A percentile compares a stretch with the other conserved stretches of the same genome.
Evolutionary conservation across 1,139 yeast species (phyloP).

Genomic region (Blastobotrys elegans): DNA sequence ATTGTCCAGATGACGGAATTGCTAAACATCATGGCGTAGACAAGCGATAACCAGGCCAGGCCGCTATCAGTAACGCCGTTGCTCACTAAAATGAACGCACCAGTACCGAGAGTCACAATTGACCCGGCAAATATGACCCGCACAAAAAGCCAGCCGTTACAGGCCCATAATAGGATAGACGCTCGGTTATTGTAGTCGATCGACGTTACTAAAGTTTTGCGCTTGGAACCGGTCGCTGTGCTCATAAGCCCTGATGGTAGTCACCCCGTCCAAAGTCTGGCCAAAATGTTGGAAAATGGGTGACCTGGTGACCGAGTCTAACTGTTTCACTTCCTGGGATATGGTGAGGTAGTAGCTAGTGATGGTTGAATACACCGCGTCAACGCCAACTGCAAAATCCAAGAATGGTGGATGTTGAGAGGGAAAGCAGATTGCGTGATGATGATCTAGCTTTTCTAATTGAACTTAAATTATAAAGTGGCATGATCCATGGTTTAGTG

Average conservation of each 20-base stretch:
- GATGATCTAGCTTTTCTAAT: too few species aligned
- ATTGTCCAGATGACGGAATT: slow-evolving; percentile 95
- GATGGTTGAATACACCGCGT: slow-evolving; percentile 70
- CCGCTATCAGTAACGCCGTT: slow-evolving; percentile 83
- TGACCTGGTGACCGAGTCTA: slow-evolving; percentile 71
- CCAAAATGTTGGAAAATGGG: slow-evolving; percentile 74
- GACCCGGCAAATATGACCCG: slow-evolving; percentile 89
- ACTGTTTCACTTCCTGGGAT: slow-evolving; percentile 71
- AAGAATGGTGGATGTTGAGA: slow-evolving; percentile 50
- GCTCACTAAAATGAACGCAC: slow-evolving; percentile 70
- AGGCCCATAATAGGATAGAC: slow-evolving; percentile 81
- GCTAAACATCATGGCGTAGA: slow-evolving; percentile 86
- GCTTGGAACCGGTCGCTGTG: slow-evolving; percentile 69
- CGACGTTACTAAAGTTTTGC: slow-evolving; percentile 60
- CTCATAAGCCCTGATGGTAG: slow-evolving; percentile 75
- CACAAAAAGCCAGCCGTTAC: slow-evolving; percentile 95
- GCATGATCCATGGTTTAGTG: too few species aligned
- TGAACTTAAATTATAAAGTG: too few species aligned
- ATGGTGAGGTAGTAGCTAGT: slow-evolving; percentile 80
- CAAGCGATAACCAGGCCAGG: slow-evolving; percentile 84
- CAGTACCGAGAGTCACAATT: slow-evolving; percentile 74
- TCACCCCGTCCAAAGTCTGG: slow-evolving; percentile 68
- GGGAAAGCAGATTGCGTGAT: too few species aligned
- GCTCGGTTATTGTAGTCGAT: slow-evolving; percentile 87
- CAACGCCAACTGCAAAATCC: slow-evolving; percentile 56